phyloP scores from a whole-genome alignment of 1,284 basidiomycete species.

The Trichosporon asahii region DNA sequence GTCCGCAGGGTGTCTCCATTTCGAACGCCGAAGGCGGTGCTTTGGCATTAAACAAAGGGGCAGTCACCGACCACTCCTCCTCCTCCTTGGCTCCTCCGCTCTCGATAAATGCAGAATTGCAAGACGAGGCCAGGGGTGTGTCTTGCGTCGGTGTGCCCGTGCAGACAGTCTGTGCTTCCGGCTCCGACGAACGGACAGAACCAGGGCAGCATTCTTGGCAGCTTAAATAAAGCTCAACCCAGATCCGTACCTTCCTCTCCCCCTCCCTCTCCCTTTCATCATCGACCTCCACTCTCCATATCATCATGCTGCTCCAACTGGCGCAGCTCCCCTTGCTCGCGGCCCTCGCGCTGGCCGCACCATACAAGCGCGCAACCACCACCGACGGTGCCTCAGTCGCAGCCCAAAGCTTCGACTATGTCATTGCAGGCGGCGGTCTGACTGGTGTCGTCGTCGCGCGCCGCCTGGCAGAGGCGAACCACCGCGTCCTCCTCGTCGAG shows the following conservation, averaged over 20 bases:
- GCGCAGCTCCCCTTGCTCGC: not conserved
- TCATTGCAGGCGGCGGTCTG: constrained; percentile 64
- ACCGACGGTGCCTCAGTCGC: constrained; percentile 21
- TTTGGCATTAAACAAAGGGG: not conserved
- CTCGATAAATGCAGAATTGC: no score
- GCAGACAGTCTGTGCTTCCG: no score
- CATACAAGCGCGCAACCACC: constrained; percentile 3
- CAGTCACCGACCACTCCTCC: no score
- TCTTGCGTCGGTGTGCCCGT: no score
- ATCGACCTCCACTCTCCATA: not conserved
- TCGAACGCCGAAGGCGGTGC: not conserved
- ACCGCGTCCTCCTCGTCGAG: constrained; percentile 50
- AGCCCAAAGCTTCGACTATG: constrained; percentile 60
- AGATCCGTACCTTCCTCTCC: not conserved
- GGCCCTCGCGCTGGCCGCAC: not conserved
- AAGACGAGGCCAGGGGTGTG: no score
- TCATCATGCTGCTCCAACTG: not conserved
- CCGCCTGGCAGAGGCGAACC: constrained; percentile 57
- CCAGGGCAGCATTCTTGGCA: no score
- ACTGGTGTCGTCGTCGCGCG: constrained; percentile 63
- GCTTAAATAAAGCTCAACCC: not conserved
- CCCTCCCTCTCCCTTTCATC: no score
- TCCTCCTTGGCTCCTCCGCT: no score
- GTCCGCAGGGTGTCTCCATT: not conserved
- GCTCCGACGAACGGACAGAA: no score